These are phyloP conservation scores for Salicornia ramosissima DNA, from an alignment of 148 eudicot genomes.

Conservation along the genomic window DNA sequence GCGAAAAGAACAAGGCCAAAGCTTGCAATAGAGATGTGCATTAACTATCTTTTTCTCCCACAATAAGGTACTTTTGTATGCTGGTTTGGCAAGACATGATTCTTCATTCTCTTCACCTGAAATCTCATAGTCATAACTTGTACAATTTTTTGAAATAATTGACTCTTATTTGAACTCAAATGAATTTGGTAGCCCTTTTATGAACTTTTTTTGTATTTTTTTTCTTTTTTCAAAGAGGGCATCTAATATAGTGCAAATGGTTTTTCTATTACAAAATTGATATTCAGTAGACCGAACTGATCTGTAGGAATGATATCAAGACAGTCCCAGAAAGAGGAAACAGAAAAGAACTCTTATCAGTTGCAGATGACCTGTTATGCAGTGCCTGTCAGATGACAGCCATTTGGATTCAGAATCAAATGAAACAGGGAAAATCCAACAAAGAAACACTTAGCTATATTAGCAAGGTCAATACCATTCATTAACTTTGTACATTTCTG, in stretches of 20 bases:
- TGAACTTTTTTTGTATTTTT: background rate
- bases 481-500: background rate
- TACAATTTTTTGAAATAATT: too few relatives aligned
- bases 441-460: constrained; percentile 53
- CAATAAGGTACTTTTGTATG: background rate
- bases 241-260: background rate
- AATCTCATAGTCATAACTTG: background rate
- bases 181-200: background rate
- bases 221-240: background rate
- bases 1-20: too few relatives aligned
- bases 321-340: constrained; percentile 42
- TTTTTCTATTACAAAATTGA: background rate
- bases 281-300: background rate
- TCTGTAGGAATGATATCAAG: constrained; percentile 45
- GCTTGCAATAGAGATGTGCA: too few relatives aligned
- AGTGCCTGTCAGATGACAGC: constrained; percentile 68
- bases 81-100: background rate
- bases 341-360: constrained; percentile 26
- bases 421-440: constrained; percentile 41
- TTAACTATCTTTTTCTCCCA: background rate
- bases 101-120: background rate
- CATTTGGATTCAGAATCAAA: constrained; percentile 66
- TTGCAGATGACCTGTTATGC: constrained; percentile 35
- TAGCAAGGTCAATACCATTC: constrained; percentile 41
- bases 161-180: background rate